A percentile compares a stretch with the other conserved stretches of the same genome.
Evolutionary conservation across 192 early-diverging fungal genomes (phyloP).

Genomic region (Linnemannia elongata): DNA sequence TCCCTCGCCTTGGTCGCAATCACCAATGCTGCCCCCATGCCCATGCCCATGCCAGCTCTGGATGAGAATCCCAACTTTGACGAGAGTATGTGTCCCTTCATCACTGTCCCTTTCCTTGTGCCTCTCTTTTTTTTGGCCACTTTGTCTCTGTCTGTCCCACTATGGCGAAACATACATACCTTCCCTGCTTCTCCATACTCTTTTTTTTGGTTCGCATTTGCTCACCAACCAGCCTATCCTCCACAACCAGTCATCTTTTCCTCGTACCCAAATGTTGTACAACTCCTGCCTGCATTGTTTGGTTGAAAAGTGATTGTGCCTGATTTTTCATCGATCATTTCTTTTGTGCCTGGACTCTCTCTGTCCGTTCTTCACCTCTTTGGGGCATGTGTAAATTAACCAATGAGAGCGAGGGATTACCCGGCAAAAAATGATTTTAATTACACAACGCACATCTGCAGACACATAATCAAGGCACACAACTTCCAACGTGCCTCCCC

Average conservation of each 20-base stretch:
- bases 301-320: background rate
- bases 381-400: background rate
- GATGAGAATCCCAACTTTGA: background rate
- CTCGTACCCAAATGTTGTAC: background rate
- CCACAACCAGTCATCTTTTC: background rate
- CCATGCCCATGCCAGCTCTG: conserved; percentile 2
- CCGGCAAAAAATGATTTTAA: background rate
- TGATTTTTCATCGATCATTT: background rate
- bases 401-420: background rate
- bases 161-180: background rate
- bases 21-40: conserved; percentile 32
- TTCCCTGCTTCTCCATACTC: background rate
- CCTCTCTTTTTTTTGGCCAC: background rate
- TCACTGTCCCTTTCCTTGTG: background rate
- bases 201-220: background rate
- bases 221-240: no score
- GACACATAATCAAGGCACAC: background rate
- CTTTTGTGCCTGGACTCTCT: background rate
- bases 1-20: conserved; percentile 32
- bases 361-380: background rate
- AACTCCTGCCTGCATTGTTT: background rate
- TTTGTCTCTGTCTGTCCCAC: background rate
- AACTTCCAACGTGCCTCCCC: background rate
- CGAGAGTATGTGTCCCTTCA: background rate
- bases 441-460: background rate